These are phyloP conservation scores for Oryza nivara DNA, from an alignment of 176 grass and related monocot species.

Conservation along the genomic window DNA sequence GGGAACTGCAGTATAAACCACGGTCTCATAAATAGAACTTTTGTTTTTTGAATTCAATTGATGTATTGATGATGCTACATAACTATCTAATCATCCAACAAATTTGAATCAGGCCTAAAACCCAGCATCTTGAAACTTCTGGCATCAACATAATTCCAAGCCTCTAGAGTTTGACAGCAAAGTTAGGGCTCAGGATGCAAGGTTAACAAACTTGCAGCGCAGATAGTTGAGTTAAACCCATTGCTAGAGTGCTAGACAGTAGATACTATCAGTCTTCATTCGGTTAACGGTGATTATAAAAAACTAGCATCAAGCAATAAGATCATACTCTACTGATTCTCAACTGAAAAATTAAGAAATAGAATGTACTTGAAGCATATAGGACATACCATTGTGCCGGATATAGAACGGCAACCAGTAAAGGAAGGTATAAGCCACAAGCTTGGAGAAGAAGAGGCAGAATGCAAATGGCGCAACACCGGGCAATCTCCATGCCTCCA, in stretches of 20 bases:
- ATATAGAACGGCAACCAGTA: conserved; percentile 99
- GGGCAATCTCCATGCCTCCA: conserved; percentile 91
- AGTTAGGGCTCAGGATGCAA: neutral
- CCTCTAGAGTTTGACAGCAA: neutral
- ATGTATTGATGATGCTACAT: neutral
- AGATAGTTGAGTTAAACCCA: too few relatives aligned
- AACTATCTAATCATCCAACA: neutral
- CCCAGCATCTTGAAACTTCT: neutral
- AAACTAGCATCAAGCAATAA: neutral
- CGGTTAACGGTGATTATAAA: neutral
- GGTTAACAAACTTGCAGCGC: neutral
- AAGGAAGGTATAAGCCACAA: conserved; percentile 93
- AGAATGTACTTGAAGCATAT: neutral
- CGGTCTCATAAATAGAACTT: neutral
- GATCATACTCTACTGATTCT: neutral
- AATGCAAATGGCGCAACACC: conserved; percentile 71
- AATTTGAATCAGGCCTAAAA: neutral
- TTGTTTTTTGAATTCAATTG: neutral
- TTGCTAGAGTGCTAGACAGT: neutral
- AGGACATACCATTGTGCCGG: conserved; percentile 63
- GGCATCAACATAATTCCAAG: neutral
- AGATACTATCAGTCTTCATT: neutral
- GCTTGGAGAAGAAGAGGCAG: conserved; percentile 99
- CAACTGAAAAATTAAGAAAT: neutral
- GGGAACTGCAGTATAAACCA: neutral